These are phyloP conservation scores for Alternaria arborescens DNA, from an alignment of 2,329 filamentous ascomycete genomes.

Conservation along the genomic window DNA sequence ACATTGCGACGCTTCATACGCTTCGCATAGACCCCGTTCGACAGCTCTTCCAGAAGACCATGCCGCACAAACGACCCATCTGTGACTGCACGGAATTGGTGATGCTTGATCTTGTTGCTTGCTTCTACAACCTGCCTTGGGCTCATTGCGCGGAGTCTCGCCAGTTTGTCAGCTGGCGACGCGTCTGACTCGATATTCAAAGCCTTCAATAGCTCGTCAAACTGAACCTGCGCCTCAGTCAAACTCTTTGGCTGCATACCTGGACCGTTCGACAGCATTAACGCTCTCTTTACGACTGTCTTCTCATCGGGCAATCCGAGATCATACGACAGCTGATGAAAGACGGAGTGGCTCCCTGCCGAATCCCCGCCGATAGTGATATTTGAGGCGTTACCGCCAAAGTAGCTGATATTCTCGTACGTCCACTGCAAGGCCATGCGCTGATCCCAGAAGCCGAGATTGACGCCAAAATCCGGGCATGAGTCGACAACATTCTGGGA, in stretches of 20 bases:
- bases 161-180: conserved; percentile 55
- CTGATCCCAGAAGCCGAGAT: conserved; percentile 67
- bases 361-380: conserved; percentile 66
- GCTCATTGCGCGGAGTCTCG: conserved; percentile 54
- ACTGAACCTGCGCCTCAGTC: conserved; percentile 60
- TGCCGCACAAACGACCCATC: conserved; percentile 59
- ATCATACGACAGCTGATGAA: conserved; percentile 67
- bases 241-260: conserved; percentile 62
- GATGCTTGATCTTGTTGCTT: conserved; percentile 54
- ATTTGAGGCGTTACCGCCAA: conserved; percentile 60
- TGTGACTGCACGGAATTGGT: conserved; percentile 64
- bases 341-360: conserved; percentile 64
- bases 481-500: conserved; percentile 57
- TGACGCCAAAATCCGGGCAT: conserved; percentile 49
- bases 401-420: conserved; percentile 59
- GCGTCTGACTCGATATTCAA: conserved; percentile 56
- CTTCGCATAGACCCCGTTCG: conserved; percentile 58
- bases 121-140: conserved; percentile 54
- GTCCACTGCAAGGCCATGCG: conserved; percentile 65
- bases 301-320: conserved; percentile 58
- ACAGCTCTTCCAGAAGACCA: conserved; percentile 57
- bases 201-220: conserved; percentile 58
- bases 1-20: conserved; percentile 57
- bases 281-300: conserved; percentile 59
- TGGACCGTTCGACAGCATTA: conserved; percentile 64